These are phyloP conservation scores for Acanthamoeba lenticulata DNA, from an alignment of 208 protist species.

Conservation along the genomic window DNA sequence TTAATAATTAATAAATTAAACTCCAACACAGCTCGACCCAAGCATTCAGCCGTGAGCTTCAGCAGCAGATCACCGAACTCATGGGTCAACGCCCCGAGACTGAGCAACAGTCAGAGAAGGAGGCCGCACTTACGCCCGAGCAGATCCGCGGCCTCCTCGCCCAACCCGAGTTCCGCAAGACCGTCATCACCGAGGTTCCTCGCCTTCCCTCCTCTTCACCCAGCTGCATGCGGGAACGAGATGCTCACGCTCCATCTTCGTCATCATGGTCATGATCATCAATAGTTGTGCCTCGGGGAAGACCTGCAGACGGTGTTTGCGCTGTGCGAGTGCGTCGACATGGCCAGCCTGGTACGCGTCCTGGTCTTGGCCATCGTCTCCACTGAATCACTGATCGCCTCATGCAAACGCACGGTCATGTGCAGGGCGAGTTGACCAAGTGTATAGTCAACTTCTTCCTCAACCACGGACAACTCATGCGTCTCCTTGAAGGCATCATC, in stretches of 20 bases:
- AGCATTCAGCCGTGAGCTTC: background rate
- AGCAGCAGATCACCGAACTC: constrained; percentile 54
- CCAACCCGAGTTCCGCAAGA: constrained; percentile 5
- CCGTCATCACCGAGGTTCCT: background rate
- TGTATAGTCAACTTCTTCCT: constrained; percentile 52
- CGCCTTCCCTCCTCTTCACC: background rate
- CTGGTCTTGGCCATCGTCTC: background rate
- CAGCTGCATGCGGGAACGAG: no score
- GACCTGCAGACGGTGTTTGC: background rate
- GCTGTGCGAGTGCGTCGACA: constrained; percentile 36
- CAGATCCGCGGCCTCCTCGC: constrained; percentile 2
- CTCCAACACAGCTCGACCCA: background rate
- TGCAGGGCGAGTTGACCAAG: constrained; percentile 38
- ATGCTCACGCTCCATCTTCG: no score
- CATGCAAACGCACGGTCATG: background rate
- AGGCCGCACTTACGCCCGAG: background rate
- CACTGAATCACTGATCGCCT: background rate
- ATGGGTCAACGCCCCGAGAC: background rate
- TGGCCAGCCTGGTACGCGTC: background rate
- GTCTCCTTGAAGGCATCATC: constrained; percentile 22
- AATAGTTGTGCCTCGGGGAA: constrained; percentile 17
- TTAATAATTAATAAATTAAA: no score
- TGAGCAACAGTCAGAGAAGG: background rate
- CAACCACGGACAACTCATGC: constrained; percentile 27
- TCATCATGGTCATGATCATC: no score